Evolutionary conservation across 1,284 basidiomycete species (phyloP).

Genomic region (Marasmius fiardii): DNA sequence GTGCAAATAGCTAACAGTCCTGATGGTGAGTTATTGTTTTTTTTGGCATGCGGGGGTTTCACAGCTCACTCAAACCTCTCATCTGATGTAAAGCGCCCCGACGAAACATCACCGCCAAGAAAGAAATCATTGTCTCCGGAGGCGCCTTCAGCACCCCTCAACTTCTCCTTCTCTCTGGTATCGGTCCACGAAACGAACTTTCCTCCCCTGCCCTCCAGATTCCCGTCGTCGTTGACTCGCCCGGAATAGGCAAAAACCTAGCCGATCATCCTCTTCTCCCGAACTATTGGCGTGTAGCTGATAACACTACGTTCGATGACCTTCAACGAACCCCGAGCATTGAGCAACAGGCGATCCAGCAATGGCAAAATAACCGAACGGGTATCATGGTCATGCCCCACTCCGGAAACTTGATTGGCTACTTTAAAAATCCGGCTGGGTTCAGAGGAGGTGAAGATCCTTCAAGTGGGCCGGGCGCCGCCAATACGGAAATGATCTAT

Average conservation of each 20-base stretch:
- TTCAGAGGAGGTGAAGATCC: constrained; percentile 1
- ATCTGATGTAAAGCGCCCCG: background rate
- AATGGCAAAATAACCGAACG: constrained; percentile 20
- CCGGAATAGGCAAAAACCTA: constrained; percentile 32
- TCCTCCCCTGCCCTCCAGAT: constrained; percentile 19
- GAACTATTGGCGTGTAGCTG: constrained; percentile 18
- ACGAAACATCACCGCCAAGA: constrained; percentile 17
- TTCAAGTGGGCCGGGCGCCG: background rate
- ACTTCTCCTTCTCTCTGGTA: constrained; percentile 35
- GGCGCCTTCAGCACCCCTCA: constrained; percentile 31
- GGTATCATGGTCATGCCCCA: constrained; percentile 16
- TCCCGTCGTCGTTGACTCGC: constrained; percentile 18
- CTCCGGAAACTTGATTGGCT: background rate
- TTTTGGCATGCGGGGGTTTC: too few species aligned
- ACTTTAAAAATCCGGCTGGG: background rate
- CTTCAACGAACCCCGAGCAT: constrained; percentile 19
- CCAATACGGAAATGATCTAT: constrained; percentile 24
- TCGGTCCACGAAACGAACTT: constrained; percentile 29
- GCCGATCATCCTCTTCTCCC: constrained; percentile 25
- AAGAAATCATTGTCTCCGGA: constrained; percentile 33
- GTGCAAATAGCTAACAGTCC: constrained; percentile 7
- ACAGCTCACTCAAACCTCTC: background rate
- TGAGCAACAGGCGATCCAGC: constrained; percentile 12
- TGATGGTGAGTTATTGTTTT: background rate
- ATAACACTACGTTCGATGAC: constrained; percentile 22